Percentiles rank a stretch among this genome's conserved stretches.
phyloP scores from a whole-genome alignment of 1,284 basidiomycete species.

The Cutaneotrichosporon dermatis region DNA sequence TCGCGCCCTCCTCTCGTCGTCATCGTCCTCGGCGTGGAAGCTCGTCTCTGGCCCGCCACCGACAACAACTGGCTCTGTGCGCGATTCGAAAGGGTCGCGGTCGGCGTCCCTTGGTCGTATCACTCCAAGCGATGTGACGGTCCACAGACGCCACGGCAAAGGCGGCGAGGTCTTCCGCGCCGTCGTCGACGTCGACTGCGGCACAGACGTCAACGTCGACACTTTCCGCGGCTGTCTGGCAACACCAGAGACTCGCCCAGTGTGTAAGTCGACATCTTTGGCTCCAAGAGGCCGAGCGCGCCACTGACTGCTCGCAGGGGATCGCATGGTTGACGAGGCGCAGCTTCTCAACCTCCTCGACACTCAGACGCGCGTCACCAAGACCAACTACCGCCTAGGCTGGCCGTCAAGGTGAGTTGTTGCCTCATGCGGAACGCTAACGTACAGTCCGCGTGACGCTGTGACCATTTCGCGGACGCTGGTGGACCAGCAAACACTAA shows the following conservation, averaged over 20 bases:
- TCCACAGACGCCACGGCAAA: conserved; percentile 50
- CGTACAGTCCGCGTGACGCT: conserved; percentile 74
- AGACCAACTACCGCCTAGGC: conserved; percentile 85
- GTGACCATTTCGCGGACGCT: conserved; percentile 84
- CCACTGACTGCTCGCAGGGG: conserved; percentile 55
- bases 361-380: conserved; percentile 73
- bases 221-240: conserved; percentile 76
- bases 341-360: conserved; percentile 82
- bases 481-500: conserved; percentile 72
- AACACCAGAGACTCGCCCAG: conserved; percentile 77
- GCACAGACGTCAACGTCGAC: conserved; percentile 64
- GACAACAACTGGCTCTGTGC: conserved; percentile 13
- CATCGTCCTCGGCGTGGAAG: conserved; percentile 48
- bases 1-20: conserved; percentile 45
- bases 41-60: conserved; percentile 38
- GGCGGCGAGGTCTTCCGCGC: conserved; percentile 76
- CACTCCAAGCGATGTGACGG: conserved; percentile 44
- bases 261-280: conserved; percentile 51
- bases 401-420: conserved; percentile 82
- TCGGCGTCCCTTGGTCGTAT: conserved; percentile 35
- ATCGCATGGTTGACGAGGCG: conserved; percentile 82
- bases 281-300: background rate
- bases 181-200: conserved; percentile 69
- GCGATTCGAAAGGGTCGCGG: conserved; percentile 22
- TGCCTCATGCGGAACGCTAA: no score